Evolutionary conservation across 176 grass and related monocot species (phyloP).

Genomic region (Carex littledalei): DNA sequence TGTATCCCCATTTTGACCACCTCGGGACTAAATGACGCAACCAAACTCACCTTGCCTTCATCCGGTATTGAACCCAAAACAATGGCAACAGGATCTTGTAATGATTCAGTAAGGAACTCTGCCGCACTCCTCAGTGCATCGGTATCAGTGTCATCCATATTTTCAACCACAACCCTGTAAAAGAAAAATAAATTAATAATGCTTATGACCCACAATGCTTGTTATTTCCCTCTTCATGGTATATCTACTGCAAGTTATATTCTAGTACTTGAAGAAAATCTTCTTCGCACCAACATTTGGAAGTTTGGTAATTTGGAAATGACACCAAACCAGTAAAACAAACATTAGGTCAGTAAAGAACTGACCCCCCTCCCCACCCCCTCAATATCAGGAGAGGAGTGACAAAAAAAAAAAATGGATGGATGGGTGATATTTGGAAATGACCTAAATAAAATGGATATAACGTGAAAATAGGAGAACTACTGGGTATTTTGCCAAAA

Average conservation of each 20-base stretch:
- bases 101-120: constrained; percentile 52
- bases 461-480: not conserved
- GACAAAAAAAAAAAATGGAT: not conserved
- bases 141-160: constrained; percentile 77
- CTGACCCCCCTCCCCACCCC: not conserved
- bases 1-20: constrained; percentile 70
- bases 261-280: not conserved
- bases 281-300: not conserved
- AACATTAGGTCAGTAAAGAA: not conserved
- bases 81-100: constrained; percentile 76
- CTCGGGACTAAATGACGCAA: constrained; percentile 70
- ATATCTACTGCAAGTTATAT: not conserved
- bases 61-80: constrained; percentile 77
- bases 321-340: not conserved
- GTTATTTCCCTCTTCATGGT: not conserved
- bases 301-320: not conserved
- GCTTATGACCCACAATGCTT: not conserved
- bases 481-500: not conserved
- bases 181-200: not conserved
- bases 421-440: not conserved
- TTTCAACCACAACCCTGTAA: constrained; percentile 66
- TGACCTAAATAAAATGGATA: not conserved
- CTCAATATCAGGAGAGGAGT: not conserved
- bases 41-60: constrained; percentile 84
- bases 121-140: constrained; percentile 78